Evolutionary conservation across 2,329 filamentous ascomycete genomes (phyloP), one percentile per base, ranked within the genome.

Genomic region (Chaetomiaceae sp.): DNA sequence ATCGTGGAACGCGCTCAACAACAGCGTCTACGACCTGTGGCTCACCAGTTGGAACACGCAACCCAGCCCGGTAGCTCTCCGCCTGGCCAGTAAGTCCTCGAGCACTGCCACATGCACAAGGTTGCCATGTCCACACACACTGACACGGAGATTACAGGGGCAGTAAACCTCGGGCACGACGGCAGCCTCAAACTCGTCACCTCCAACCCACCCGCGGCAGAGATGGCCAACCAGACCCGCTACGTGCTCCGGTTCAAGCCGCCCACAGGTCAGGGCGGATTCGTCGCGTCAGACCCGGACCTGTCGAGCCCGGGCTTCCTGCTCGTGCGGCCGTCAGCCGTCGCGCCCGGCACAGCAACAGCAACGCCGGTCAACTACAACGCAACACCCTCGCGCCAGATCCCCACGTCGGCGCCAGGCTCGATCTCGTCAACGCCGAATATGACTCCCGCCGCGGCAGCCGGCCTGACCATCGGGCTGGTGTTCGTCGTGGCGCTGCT

Each of bases 1-100:
- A 8, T 54, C 52, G 11, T 54, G 49, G 52, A 54, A 54, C 29
- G 49, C 47, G 12, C 47, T 54, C 47, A 54, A 54, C 45, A 52
- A 54, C 33, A 52, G 45, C 45, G 40, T 52, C 4, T 54, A 49
- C 41, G 52, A 54, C 34, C 50, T 54, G 11, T 54, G 52, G 52
- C 38, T 54, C 14, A 54, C 52, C 6, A 54, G 47, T 12, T 54
- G 52, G 47, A 27, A 40, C 7, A 26, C 29, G 12, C 46, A 45
- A 11, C n/a, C 42, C 8, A 35, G 46, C 30, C 46, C 44, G 4
- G 42, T 51, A 6, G 43, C 46, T 2, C 36, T 51, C 11, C 49
- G 51, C 35, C 22, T 53, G 20, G 49, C 43, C 20, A 49, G 51
- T 53, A 38, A 51, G 51, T 51, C 12, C 12, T 11, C n/a, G 26